Base-by-base conservation (phyloP, 2,329 filamentous ascomycete species). In the Laburnicola sp. region DNA sequence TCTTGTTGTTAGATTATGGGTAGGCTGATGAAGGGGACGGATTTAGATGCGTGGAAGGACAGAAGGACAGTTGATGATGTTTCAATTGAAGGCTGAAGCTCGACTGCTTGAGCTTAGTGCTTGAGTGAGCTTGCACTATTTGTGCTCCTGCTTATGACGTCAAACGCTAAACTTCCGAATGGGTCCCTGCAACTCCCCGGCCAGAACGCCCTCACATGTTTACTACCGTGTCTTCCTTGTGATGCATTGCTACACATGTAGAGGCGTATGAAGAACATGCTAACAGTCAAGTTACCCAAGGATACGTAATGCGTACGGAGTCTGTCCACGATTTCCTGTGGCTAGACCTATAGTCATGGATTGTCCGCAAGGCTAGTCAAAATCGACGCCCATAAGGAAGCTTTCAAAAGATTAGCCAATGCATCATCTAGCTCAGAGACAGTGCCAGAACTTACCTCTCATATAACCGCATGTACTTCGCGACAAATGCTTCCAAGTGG, bases 401-500 rank as follows among this genome's bases (percentile, higher is more conserved):
- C 75, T 81, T 51, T 32, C 31, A 2, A 7, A 21, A 28, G 21
- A n/a, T 57, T 43, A 58, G 51, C 31, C 25, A 25, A 38, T 31
- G 21, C 30, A 16, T 10, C n/a, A 31, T 1, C 38, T 32, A 8
- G 10, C 27, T 26, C 22, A 30, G 11, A 37, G 6, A n/a, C 16
- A 36, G 8, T 32, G 22, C 3, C 32, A 34, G 22, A 9, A 70
- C 77, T 58, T 85, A 95, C 85, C 91, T 93, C 78, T 99, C 94
- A 57, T 93, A 83, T 61, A 97, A 85, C 63, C 93, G 85, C 93
- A 99, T 97, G 72, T 97, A 96, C 77, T 97, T 97, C 51, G 93
- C 93, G 51, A 99, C 94, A 74, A 99, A 99, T 3, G 94, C 94
- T 75, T 99, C 95, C 3, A 99, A 78, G 69, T 99, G 95, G 75